phyloP scores from a whole-genome alignment of 805 yeast genomes.

The Lachancea sp. region DNA sequence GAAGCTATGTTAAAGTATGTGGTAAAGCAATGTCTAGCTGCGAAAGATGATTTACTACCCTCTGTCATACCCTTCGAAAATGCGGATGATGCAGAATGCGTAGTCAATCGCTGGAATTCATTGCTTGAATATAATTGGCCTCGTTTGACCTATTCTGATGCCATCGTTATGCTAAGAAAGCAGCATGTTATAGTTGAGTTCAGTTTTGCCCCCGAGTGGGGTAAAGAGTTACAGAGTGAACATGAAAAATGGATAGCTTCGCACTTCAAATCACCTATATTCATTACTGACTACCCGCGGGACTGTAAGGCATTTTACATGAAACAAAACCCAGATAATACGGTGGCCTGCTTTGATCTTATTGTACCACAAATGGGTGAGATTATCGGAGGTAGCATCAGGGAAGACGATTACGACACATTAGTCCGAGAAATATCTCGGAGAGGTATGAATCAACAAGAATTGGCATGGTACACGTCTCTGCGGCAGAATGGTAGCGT shows the following conservation, averaged over 20 bases:
- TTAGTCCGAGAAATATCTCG: slow-evolving; percentile 45
- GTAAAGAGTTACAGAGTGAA: slow-evolving; percentile 68
- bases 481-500: slow-evolving; percentile 70
- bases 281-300: slow-evolving; percentile 83
- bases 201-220: slow-evolving; percentile 51
- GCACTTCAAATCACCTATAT: slow-evolving; percentile 66
- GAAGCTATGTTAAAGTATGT: slow-evolving; percentile 63
- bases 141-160: slow-evolving; percentile 67
- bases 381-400: slow-evolving; percentile 86
- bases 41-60: slow-evolving; percentile 22
- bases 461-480: slow-evolving; percentile 74
- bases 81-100: slow-evolving; percentile 23
- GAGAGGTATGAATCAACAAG: slow-evolving; percentile 49
- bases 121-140: slow-evolving; percentile 54
- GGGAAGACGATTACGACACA: slow-evolving; percentile 58
- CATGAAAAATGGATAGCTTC: slow-evolving; percentile 91
- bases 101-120: slow-evolving; percentile 53
- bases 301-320: slow-evolving; percentile 85
- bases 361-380: slow-evolving; percentile 91
- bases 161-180: slow-evolving; percentile 47
- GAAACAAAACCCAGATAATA: slow-evolving; percentile 50
- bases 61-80: slow-evolving; percentile 15
- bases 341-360: slow-evolving; percentile 88
- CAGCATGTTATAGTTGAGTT: slow-evolving; percentile 29
- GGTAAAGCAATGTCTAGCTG: slow-evolving; percentile 29